A percentile compares a stretch with the other conserved stretches of the same genome.
Conservation (phyloP, 2,329 filamentous ascomycete genomes). For the Fonsecaea pedrosoi region DNA sequence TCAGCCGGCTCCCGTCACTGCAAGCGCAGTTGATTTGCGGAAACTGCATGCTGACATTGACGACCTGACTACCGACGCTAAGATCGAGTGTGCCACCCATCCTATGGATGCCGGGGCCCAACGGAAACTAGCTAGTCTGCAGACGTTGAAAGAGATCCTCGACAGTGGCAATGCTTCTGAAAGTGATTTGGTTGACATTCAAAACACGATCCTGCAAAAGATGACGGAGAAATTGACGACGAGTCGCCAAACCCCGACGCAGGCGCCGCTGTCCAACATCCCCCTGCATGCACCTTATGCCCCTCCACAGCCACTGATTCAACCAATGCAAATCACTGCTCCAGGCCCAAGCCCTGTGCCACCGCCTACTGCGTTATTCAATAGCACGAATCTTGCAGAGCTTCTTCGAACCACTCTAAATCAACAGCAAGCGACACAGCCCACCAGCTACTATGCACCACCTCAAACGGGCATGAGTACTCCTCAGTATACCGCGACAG, state of each 20-base stretch:
- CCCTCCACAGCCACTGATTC: constrained; percentile 43
- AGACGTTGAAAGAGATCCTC: constrained; percentile 41
- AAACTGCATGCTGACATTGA: constrained; percentile 75
- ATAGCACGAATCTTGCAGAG: constrained; percentile 52
- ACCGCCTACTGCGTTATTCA: constrained; percentile 45
- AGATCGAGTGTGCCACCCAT: constrained; percentile 41
- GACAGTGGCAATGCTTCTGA: constrained; percentile 37
- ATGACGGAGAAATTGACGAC: constrained; percentile 56
- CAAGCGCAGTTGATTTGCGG: constrained; percentile 63
- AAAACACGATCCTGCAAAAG: constrained; percentile 37
- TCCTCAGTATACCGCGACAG: constrained; percentile 34
- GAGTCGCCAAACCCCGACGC: constrained; percentile 44
- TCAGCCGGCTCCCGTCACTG: constrained; percentile 42
- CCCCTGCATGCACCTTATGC: constrained; percentile 44
- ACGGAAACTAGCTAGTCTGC: constrained; percentile 39
- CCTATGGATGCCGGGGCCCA: constrained; percentile 38
- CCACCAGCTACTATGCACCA: constrained; percentile 26
- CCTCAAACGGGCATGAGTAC: constrained; percentile 24
- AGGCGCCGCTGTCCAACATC: constrained; percentile 44
- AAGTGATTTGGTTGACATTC: constrained; percentile 37
- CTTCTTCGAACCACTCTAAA: constrained; percentile 53
- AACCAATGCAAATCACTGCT: constrained; percentile 36
- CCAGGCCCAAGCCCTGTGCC: constrained; percentile 33
- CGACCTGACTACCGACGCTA: constrained; percentile 40
- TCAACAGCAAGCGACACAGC: constrained; percentile 55